Evolutionary conservation across 805 yeast species (phyloP), one percentile per base, ranked within the genome.

Genomic region (Grigorovia humatica): DNA sequence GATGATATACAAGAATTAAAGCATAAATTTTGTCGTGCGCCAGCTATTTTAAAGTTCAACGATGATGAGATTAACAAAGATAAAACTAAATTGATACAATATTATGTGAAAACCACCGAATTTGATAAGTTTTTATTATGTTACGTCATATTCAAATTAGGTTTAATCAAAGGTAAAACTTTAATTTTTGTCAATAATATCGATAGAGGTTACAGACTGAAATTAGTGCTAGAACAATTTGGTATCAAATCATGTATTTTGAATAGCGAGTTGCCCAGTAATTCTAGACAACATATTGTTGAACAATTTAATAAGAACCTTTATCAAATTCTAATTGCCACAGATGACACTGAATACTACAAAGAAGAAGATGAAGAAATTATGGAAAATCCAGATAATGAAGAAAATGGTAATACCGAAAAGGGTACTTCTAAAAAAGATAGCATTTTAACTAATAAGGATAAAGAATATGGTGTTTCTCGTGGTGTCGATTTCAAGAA

Each of bases 401-500:
- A 57, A 27, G 63, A 52, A 30, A 46, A 54, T 11, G 44, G 54
- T 18, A 13, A 15, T 18, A 40, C 43, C 4, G 54, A 55, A 43
- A 59, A 52, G 18, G 53, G 49, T 18, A 51, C 57, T 48, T 57
- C 58, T 46, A 53, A 64, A 19, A 63, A 61, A 54, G 66, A 66
- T 53, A 60, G 62, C 27, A 29, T 51, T 9, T 57, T 57, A 48
- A 56, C 62, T 5, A 73, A 71, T 52, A 74, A 77, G 52, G 89
- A 84, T 61, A 76, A 74, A 55, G 98, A 93, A 60, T 93, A 85
- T 64, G 95, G 97, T 56, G 97, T 90, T 44, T 85, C 96, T 27
- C 80, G 99, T 68, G 99, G 99, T 63, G 95, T 93, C 43, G 99
- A 93, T 70, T 93, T 93, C 75, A 83, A 79, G 61, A 91, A 93